Base-by-base conservation (phyloP, 306 rosid genomes). In the Nissolia schottii region DNA sequence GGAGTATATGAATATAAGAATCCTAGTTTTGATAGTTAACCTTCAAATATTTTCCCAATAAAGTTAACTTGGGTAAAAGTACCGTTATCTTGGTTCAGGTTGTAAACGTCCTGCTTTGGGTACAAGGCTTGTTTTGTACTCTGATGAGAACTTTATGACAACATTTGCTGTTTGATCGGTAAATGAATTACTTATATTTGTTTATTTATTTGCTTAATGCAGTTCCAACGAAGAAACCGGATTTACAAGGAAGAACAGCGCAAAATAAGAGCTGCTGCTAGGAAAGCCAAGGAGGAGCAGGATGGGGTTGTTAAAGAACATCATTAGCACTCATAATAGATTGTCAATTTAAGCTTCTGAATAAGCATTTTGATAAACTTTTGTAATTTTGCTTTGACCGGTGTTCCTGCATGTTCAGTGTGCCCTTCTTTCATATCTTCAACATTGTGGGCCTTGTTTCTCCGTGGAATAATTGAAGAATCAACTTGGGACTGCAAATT, bases 191-290 rank as follows among this genome's bases (percentile, higher is more conserved):
- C 48, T 71, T 11, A 20, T 46, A 49, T 58, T 48, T 46, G 40
- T 58, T 48, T 63, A 64, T 75, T 74, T 79, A 43, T 3, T 79
- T 75, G 66, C 56, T 71, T 43, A 35, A 35, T 66, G 66, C 77
- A 82, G 99, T 94, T 87, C 78, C 92, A 80, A 84, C 86, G 99
- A 63, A 85, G 99, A 71, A 95, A 95, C 79, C 89, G 99, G 37
- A 81, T 95, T 66, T 95, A 89, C 76, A 89, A 89, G 90, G 99
- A 95, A 84, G 97, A 95, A 84, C 96, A 91, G 79, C 96, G 99
- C 61, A 88, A 95, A 73, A 43, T 95, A 59, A 87, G 96, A 72
- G 86, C 97, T 49, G 97, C 93, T 61, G 65, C 86, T 29, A 78
- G 82, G 80, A 87, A 89, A 78, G 89, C 71, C 65, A 38, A 64